These are phyloP conservation scores for Panus rudis DNA, from an alignment of 768 basidiomycete species.

Conservation along the genomic window DNA sequence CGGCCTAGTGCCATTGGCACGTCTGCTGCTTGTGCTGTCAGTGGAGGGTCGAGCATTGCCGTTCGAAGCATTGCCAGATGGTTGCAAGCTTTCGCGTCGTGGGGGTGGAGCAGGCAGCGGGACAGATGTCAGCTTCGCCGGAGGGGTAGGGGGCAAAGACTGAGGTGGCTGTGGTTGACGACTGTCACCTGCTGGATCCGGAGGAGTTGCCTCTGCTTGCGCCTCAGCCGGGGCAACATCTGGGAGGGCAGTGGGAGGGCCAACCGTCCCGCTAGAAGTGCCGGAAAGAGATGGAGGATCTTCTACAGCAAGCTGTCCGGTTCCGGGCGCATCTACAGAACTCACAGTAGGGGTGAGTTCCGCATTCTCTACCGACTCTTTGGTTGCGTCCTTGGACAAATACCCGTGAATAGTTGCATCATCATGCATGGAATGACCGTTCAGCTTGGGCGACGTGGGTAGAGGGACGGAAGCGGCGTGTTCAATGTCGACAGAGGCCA, in stretches of 20 bases:
- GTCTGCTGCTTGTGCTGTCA: constrained; percentile 11
- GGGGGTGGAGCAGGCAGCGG: constrained; percentile 12
- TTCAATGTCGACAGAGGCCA: constrained; percentile 15
- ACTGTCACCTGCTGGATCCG: neutral
- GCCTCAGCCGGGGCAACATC: too few relatives aligned
- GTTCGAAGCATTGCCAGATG: constrained; percentile 8
- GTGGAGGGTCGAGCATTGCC: constrained; percentile 8
- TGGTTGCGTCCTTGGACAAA: too few relatives aligned
- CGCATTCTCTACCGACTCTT: too few relatives aligned
- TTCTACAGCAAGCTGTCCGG: too few relatives aligned
- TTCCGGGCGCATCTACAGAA: too few relatives aligned
- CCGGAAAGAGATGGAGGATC: too few relatives aligned
- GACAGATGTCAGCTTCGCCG: constrained; percentile 13
- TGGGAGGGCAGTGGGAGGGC: too few relatives aligned
- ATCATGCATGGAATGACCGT: too few relatives aligned
- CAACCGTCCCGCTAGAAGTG: too few relatives aligned
- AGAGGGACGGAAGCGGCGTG: constrained; percentile 18
- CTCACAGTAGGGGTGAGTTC: too few relatives aligned
- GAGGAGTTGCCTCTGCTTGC: constrained; percentile 7
- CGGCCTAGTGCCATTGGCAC: constrained; percentile 13
- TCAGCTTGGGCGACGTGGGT: constrained; percentile 20
- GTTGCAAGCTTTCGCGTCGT: constrained; percentile 18
- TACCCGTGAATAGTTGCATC: too few relatives aligned
- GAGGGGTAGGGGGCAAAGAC: constrained; percentile 18
- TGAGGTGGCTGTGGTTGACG: neutral